These are phyloP conservation scores for Cryptococcus jaspeensis DNA, from an alignment of 1,284 basidiomycete genomes.

Conservation along the genomic window DNA sequence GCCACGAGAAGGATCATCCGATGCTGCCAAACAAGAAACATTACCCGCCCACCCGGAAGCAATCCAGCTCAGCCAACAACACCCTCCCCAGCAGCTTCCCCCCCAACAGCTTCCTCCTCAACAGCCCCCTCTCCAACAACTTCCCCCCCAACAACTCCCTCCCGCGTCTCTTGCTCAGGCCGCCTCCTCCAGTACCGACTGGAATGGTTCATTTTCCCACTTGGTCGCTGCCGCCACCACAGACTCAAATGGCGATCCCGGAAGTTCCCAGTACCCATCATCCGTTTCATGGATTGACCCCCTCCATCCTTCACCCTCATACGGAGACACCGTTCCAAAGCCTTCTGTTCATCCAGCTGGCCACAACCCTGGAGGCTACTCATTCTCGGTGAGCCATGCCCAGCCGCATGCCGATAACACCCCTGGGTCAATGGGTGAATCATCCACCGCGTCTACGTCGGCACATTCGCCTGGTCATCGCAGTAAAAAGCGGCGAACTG, in stretches of 20 bases:
- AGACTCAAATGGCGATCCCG: no score
- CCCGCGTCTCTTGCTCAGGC: background rate
- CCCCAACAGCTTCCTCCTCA: no score
- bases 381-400: background rate
- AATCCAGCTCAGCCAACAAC: constrained; percentile 1
- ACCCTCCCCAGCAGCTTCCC: no score
- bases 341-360: background rate
- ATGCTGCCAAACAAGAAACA: background rate
- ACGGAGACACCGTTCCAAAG: no score
- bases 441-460: constrained; percentile 19
- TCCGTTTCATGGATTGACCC: no score
- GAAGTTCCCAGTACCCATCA: no score
- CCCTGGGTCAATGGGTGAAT: constrained; percentile 17
- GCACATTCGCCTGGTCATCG: constrained; percentile 20
- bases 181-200: background rate
- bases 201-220: background rate
- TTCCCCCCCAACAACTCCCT: no score
- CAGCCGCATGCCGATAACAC: constrained; percentile 5
- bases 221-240: no score
- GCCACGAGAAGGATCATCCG: constrained; percentile 2
- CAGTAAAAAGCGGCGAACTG: constrained; percentile 20
- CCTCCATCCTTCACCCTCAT: no score
- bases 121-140: no score
- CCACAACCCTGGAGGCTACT: background rate
- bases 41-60: background rate